phyloP scores from a whole-genome alignment of 208 protist genomes.

The Naegleria lovaniensis region DNA sequence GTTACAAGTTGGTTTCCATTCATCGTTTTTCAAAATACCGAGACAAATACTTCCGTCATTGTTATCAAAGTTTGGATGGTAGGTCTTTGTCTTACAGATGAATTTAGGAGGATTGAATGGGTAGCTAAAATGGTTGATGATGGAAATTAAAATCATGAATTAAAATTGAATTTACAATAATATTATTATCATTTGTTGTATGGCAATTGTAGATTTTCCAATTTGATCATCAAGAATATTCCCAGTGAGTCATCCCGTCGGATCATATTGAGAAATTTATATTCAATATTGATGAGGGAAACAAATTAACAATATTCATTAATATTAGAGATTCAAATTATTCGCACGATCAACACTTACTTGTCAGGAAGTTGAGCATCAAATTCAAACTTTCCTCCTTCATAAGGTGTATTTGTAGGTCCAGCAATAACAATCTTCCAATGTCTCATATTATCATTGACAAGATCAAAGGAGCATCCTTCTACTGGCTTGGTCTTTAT shows the following conservation, averaged over 20 bases:
- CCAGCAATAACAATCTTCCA: not conserved
- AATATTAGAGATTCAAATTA: too few relatives aligned
- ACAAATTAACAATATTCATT: too few relatives aligned
- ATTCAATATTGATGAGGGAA: too few relatives aligned
- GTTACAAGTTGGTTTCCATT: constrained; percentile 1
- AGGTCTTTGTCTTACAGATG: not conserved
- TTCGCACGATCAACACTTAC: too few relatives aligned
- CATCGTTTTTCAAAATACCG: constrained; percentile 9
- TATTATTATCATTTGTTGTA: too few relatives aligned
- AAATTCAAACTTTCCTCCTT: constrained; percentile 23
- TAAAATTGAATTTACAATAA: too few relatives aligned
- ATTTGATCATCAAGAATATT: too few relatives aligned
- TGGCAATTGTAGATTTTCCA: too few relatives aligned
- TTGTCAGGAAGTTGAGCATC: not conserved
- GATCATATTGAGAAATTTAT: too few relatives aligned
- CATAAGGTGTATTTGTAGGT: constrained; percentile 5
- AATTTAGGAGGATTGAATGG: constrained; percentile 24
- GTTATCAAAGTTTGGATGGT: constrained; percentile 25
- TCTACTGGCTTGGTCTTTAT: not conserved
- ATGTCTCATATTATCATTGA: not conserved
- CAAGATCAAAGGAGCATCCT: not conserved
- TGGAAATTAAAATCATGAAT: too few relatives aligned
- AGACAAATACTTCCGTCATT: constrained; percentile 11
- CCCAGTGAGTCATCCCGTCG: too few relatives aligned
- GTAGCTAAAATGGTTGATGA: not conserved